phyloP scores from a whole-genome alignment of 768 basidiomycete species.

The Imleria badia region DNA sequence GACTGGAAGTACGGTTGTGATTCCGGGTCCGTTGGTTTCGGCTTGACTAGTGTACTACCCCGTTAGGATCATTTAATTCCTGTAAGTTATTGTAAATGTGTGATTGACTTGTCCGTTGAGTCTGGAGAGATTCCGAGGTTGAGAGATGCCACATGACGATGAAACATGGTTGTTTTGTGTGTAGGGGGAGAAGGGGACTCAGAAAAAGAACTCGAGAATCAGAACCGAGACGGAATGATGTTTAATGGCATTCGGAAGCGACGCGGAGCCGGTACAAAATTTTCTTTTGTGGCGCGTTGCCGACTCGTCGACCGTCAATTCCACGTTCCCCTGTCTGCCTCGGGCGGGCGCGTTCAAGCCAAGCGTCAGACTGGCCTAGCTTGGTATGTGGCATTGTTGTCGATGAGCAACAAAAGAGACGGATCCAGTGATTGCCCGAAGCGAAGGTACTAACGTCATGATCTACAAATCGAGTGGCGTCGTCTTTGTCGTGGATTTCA shows the following conservation, averaged over 20 bases:
- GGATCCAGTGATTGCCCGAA: too few species aligned
- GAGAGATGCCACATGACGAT: neutral
- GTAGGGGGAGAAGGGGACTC: too few species aligned
- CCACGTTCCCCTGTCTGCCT: neutral
- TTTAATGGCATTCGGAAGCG: neutral
- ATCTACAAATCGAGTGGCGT: slow-evolving; percentile 12
- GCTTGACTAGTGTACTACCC: neutral
- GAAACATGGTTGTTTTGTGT: neutral
- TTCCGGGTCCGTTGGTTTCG: neutral
- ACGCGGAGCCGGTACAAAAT: neutral
- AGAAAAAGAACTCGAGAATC: too few species aligned
- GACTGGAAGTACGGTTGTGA: neutral
- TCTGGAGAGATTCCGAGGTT: neutral
- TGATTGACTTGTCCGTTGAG: too few species aligned
- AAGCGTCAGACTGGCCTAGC: too few species aligned
- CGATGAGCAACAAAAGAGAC: neutral
- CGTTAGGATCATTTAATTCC: too few species aligned
- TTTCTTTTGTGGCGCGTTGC: neutral
- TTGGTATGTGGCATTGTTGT: neutral
- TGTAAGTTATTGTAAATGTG: too few species aligned
- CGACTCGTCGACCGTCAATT: too few species aligned
- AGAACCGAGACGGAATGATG: neutral
- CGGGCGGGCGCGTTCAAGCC: neutral
- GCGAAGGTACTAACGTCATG: neutral
- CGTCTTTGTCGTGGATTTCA: neutral